Conservation (phyloP, 345 rosid species). For the Turritis glabra region DNA sequence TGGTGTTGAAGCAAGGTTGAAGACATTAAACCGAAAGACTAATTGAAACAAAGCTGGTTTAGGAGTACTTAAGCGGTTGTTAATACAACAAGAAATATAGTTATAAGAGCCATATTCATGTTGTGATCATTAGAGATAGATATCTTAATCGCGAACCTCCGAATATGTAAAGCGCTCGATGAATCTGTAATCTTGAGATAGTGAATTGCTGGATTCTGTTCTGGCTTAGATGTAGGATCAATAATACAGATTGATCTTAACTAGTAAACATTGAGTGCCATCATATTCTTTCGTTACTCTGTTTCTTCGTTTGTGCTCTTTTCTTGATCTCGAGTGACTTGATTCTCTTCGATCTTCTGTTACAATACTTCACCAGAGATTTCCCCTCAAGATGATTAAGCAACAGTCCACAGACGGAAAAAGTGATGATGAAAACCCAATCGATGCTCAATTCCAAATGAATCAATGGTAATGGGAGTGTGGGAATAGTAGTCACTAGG, state of each 20-base stretch:
- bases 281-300: neutral
- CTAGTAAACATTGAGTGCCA: neutral
- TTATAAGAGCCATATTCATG: neutral
- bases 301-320: neutral
- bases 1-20: neutral
- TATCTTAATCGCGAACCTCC: neutral
- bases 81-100: neutral
- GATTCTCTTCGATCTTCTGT: too few relatives aligned
- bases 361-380: too few relatives aligned
- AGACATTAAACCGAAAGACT: neutral
- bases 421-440: too few relatives aligned
- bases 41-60: neutral
- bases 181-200: neutral
- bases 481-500: too few relatives aligned
- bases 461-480: too few relatives aligned
- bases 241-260: neutral
- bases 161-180: neutral
- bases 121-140: neutral
- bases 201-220: neutral
- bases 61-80: neutral
- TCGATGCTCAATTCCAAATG: too few relatives aligned
- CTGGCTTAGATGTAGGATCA: neutral
- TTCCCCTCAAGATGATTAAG: too few relatives aligned
- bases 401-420: too few relatives aligned
- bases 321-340: too few relatives aligned